Conservation (phyloP, 2,329 filamentous ascomycete genomes). For the Hypoxylon sp. region DNA sequence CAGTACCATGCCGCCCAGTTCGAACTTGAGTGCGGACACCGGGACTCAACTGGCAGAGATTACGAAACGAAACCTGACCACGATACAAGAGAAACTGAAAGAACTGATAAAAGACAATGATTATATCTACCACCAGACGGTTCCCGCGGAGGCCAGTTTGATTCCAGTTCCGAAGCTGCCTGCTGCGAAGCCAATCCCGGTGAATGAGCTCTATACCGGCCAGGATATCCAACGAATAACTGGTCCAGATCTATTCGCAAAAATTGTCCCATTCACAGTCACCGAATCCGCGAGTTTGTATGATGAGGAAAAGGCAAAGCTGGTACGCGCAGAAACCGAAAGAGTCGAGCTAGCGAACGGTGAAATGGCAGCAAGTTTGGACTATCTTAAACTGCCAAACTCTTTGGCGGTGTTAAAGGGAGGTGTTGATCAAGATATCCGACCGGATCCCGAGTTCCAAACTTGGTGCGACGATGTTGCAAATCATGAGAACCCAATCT, state of each 20-base stretch:
- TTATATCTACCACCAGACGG: conserved; percentile 95
- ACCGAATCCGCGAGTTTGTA: conserved; percentile 97
- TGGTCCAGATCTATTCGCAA: conserved; percentile 95
- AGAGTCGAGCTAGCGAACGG: conserved; percentile 92
- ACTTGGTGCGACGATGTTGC: conserved; percentile 95
- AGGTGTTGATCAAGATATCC: conserved; percentile 88
- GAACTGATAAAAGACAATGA: conserved; percentile 93
- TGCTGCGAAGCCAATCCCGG: conserved; percentile 95
- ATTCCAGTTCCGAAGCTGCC: conserved; percentile 88
- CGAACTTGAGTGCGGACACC: conserved; percentile 86
- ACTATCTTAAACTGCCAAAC: conserved; percentile 90
- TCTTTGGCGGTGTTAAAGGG: conserved; percentile 93
- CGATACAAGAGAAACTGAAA: conserved; percentile 83
- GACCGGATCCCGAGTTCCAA: conserved; percentile 90
- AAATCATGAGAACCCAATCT: conserved; percentile 82
- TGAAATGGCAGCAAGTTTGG: conserved; percentile 94
- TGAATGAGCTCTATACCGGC: conserved; percentile 95
- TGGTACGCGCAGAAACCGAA: conserved; percentile 93
- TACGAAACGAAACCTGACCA: conserved; percentile 83
- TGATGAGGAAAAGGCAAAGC: conserved; percentile 97
- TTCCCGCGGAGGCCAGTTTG: conserved; percentile 87
- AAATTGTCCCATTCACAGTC: conserved; percentile 94
- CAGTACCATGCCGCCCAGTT: conserved; percentile 79
- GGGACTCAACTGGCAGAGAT: conserved; percentile 81
- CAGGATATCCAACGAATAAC: conserved; percentile 98